Evolutionary conservation across 495 filamentous ascomycete genomes (phyloP).

Genomic region (Lineolata rhizophorae): DNA sequence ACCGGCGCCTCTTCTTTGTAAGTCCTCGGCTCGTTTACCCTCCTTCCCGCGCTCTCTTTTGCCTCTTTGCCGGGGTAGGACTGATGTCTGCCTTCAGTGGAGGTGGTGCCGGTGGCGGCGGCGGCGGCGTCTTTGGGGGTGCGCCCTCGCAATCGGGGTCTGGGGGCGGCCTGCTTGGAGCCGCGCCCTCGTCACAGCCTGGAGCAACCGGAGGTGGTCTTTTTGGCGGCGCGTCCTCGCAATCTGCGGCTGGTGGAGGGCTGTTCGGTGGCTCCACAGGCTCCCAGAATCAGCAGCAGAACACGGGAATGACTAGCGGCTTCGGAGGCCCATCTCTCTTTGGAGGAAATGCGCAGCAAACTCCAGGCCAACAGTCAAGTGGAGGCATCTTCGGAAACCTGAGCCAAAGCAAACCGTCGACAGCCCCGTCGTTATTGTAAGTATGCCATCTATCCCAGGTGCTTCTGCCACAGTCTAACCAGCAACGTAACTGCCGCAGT

Average conservation of each 20-base stretch:
- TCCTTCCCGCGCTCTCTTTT: too few species aligned
- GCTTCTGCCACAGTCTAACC: background rate
- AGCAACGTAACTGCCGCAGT: background rate
- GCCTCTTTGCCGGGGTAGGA: too few species aligned
- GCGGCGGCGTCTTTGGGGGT: background rate
- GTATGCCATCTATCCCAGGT: too few species aligned
- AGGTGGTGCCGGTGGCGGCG: too few species aligned
- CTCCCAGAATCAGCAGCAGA: slow-evolving; percentile 4
- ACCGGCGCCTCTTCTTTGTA: slow-evolving; percentile 53
- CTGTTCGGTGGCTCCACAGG: slow-evolving; percentile 22
- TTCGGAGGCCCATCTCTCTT: background rate
- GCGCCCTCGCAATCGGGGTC: slow-evolving; percentile 1
- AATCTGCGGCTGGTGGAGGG: slow-evolving; percentile 9
- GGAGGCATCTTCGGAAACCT: background rate
- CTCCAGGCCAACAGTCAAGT: background rate
- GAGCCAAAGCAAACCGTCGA: too few species aligned
- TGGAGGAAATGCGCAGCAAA: background rate
- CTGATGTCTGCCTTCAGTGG: too few species aligned
- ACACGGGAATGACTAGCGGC: background rate
- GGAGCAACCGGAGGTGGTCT: slow-evolving; percentile 11
- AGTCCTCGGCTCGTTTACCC: slow-evolving; percentile 13
- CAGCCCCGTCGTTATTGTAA: too few species aligned
- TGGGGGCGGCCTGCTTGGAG: background rate
- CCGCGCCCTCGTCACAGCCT: background rate
- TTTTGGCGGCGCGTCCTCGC: slow-evolving; percentile 19